Evolutionary conservation across 257 asterid species (phyloP).

Genomic region (Solanum sitiens): DNA sequence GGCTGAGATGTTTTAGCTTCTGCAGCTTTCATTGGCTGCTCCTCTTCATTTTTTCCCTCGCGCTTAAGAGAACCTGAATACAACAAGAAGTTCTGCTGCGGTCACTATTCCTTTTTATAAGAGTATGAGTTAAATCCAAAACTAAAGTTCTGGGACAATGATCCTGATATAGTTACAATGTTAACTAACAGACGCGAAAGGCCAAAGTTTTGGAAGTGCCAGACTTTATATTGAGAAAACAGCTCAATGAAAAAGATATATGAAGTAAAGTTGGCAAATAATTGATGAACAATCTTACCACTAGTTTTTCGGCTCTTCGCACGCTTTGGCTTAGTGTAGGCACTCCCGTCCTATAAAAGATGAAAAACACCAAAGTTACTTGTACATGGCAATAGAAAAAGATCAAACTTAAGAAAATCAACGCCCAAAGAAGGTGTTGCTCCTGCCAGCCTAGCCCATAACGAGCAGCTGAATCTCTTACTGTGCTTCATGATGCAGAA

Average conservation of each 20-base stretch:
- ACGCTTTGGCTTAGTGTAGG: conserved; percentile 47
- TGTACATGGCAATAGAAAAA: neutral
- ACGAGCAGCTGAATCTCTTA: conserved; percentile 83
- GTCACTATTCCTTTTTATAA: too few relatives aligned
- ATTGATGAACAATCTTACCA: conserved; percentile 33
- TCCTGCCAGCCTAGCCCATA: conserved; percentile 94
- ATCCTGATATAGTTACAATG: neutral
- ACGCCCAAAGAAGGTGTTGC: conserved; percentile 33
- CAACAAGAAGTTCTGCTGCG: too few relatives aligned
- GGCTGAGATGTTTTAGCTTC: too few relatives aligned
- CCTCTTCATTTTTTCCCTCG: too few relatives aligned
- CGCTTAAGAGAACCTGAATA: too few relatives aligned
- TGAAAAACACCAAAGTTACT: neutral
- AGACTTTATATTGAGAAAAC: neutral
- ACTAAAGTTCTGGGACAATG: neutral
- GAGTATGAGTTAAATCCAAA: too few relatives aligned
- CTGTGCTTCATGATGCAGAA: conserved; percentile 63
- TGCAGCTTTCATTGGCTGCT: too few relatives aligned
- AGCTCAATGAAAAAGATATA: neutral
- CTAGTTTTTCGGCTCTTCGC: conserved; percentile 65
- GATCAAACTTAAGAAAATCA: neutral
- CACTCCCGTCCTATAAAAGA: conserved; percentile 51
- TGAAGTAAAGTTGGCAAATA: neutral
- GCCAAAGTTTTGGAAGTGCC: neutral
- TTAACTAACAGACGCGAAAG: neutral